Evolutionary conservation across 345 rosid genomes (phyloP).

Genomic region (Citrus glauca): DNA sequence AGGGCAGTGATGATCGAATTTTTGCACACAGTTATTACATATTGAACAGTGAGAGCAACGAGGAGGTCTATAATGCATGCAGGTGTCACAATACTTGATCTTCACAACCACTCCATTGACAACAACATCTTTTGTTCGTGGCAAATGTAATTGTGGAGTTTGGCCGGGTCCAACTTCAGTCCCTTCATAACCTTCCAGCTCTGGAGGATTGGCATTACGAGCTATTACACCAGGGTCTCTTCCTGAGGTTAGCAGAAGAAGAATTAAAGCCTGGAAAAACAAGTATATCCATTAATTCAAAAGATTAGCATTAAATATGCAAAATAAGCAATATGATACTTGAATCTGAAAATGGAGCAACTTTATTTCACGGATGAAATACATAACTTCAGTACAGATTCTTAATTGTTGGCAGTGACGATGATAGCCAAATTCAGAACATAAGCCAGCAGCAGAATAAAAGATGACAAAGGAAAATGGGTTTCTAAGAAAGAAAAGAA

Average conservation of each 20-base stretch:
- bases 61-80: conserved; percentile 90
- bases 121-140: conserved; percentile 63
- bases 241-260: conserved; percentile 80
- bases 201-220: conserved; percentile 75
- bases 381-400: not conserved
- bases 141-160: conserved; percentile 48
- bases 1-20: conserved; percentile 98
- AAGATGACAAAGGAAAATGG: conserved; percentile 1
- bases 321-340: not conserved
- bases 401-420: not conserved
- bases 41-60: conserved; percentile 99
- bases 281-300: conserved; percentile 19
- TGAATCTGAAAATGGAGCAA: not conserved
- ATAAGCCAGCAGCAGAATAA: not conserved
- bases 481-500: conserved; percentile 21
- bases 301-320: not conserved
- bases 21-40: conserved; percentile 95
- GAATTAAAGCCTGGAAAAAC: conserved; percentile 55
- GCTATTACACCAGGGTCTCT: conserved; percentile 97
- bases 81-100: conserved; percentile 90
- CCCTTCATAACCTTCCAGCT: conserved; percentile 46
- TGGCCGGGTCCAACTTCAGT: conserved; percentile 41
- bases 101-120: conserved; percentile 71
- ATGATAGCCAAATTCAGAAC: not conserved
- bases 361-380: not conserved